Evolutionary conservation across 2,329 filamentous ascomycete species (phyloP).

Genomic region (Nemania sp.): DNA sequence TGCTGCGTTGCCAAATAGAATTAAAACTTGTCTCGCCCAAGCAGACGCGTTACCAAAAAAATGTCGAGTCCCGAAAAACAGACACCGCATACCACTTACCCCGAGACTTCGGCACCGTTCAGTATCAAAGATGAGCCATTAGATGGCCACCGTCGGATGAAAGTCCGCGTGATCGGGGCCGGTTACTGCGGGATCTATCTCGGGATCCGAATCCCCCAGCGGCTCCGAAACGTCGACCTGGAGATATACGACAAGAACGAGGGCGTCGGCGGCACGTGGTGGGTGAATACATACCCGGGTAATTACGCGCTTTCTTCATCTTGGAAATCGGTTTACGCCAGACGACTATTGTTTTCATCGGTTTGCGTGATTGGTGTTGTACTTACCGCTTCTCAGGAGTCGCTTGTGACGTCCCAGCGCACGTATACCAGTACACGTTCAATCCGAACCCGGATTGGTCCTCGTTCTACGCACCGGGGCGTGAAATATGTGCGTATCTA

Average conservation of each 20-base stretch:
- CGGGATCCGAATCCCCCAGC: slow-evolving; percentile 42
- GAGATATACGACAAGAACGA: slow-evolving; percentile 43
- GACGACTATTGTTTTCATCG: not conserved
- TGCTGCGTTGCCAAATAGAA: not conserved
- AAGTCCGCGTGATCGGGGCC: slow-evolving; percentile 44
- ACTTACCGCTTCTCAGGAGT: slow-evolving; percentile 34
- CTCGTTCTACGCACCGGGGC: slow-evolving; percentile 52
- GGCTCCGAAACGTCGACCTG: slow-evolving; percentile 42
- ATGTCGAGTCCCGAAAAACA: not conserved
- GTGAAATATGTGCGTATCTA: slow-evolving; percentile 56
- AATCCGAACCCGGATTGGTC: slow-evolving; percentile 61
- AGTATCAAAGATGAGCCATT: slow-evolving; percentile 37
- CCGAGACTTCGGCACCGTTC: slow-evolving; percentile 21
- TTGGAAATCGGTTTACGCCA: not conserved
- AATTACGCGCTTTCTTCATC: not conserved
- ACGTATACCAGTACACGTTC: slow-evolving; percentile 61
- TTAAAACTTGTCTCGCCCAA: not conserved
- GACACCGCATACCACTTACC: slow-evolving; percentile 16
- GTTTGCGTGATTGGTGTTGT: not conserved
- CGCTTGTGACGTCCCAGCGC: slow-evolving; percentile 46
- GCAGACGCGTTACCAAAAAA: not conserved
- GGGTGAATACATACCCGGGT: slow-evolving; percentile 45
- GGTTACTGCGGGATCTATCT: slow-evolving; percentile 45
- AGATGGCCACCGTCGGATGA: slow-evolving; percentile 40
- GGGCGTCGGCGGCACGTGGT: slow-evolving; percentile 46